phyloP scores from a whole-genome alignment of 306 rosid species.

The Clitoria ternatea region DNA sequence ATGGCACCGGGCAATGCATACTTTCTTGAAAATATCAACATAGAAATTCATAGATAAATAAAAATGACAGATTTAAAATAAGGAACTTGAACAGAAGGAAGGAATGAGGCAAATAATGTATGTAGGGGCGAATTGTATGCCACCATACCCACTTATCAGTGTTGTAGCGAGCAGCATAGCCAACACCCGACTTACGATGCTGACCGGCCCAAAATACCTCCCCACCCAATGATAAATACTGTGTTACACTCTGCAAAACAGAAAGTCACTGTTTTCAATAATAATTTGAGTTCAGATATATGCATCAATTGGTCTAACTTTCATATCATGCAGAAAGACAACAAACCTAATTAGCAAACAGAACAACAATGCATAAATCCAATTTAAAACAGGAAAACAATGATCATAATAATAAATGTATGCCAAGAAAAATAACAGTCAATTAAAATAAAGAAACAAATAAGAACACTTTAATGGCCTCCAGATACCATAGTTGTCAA shows the following conservation, averaged over 20 bases:
- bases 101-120: not conserved
- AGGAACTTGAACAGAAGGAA: not conserved
- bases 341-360: not conserved
- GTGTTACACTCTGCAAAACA: slow-evolving; percentile 66
- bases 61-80: not conserved
- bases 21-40: not conserved
- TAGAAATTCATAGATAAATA: not conserved
- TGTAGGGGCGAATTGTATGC: not conserved
- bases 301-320: not conserved
- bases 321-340: too few relatives aligned
- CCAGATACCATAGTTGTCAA: too few relatives aligned
- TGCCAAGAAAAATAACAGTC: not conserved
- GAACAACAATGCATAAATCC: not conserved
- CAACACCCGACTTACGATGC: slow-evolving; percentile 94
- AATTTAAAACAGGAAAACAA: not conserved
- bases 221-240: slow-evolving; percentile 81
- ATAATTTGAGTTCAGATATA: not conserved
- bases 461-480: not conserved
- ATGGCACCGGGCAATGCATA: not conserved
- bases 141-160: slow-evolving; percentile 80
- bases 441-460: not conserved
- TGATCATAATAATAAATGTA: not conserved
- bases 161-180: slow-evolving; percentile 92
- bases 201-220: slow-evolving; percentile 99
- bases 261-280: slow-evolving; percentile 9